These are phyloP conservation scores for Dactylellina drechsleri DNA, from an alignment of 2,329 filamentous ascomycete species.

Conservation along the genomic window DNA sequence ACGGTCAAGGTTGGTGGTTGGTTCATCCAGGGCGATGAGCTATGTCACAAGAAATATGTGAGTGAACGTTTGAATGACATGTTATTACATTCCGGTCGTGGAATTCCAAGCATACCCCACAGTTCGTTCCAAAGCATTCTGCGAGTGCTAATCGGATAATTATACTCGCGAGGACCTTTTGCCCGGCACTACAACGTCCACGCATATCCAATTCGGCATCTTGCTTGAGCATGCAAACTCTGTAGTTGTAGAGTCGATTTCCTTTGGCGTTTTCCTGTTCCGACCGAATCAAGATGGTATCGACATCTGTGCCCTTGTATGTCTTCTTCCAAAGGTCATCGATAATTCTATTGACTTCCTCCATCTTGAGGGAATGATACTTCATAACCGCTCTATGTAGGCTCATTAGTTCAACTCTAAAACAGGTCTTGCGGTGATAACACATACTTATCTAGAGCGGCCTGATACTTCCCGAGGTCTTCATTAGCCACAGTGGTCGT, in stretches of 20 bases:
- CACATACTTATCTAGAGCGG: constrained; percentile 78
- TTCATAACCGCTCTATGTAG: constrained; percentile 82
- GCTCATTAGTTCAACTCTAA: not conserved
- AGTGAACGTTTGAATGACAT: constrained; percentile 1
- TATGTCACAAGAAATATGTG: constrained; percentile 43
- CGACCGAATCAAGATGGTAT: constrained; percentile 93
- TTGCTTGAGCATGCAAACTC: constrained; percentile 96
- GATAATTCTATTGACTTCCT: constrained; percentile 94
- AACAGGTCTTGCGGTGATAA: no score
- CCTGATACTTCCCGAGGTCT: constrained; percentile 82
- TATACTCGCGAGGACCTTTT: constrained; percentile 95
- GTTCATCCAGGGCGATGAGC: constrained; percentile 95
- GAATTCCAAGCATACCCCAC: constrained; percentile 68
- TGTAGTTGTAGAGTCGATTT: constrained; percentile 93
- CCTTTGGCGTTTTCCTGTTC: constrained; percentile 80
- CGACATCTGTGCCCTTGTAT: constrained; percentile 96
- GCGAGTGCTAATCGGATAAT: constrained; percentile 96
- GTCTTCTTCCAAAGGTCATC: constrained; percentile 97
- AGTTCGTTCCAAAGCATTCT: constrained; percentile 95
- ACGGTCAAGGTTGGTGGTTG: constrained; percentile 93
- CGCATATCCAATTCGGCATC: constrained; percentile 99
- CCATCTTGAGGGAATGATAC: constrained; percentile 96
- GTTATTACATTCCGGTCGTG: not conserved
- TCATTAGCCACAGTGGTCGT: constrained; percentile 93
- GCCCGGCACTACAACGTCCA: constrained; percentile 92